Base-by-base conservation (phyloP, 495 filamentous ascomycete genomes). In the Trypethelium eluteriae region DNA sequence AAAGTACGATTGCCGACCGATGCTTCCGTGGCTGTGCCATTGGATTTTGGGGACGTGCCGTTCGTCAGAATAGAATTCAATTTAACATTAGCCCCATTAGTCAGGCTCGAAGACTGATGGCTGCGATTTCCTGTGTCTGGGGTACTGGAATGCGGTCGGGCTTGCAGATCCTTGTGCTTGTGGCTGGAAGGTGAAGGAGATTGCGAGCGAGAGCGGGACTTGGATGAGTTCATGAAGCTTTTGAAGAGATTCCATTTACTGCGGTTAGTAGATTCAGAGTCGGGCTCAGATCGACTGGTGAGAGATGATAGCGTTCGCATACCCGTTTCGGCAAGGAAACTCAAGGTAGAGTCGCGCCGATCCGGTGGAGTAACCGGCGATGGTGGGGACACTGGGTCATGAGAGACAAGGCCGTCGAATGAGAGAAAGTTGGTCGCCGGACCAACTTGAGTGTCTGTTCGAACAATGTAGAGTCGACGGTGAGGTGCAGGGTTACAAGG, bases 401-500 rank as follows among this genome's bases (percentile, higher is more conserved):
- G 76, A 35, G 80, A 77, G 16, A 86, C 73, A 35, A 88, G 78
- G 25, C 84, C 81, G 69, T 90, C 87, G 69, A 89, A 89, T 0
- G 86, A 85, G 18, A 88, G 80, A 62, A 89, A 89, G 32, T 85
- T 75, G 68, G 75, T 81, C 5, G 79, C 76, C 18, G 73, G 67
- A 39, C 47, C 70, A 63, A 64, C 71, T 64, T 85, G 84, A 62
- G 86, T 78, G 73, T 98, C 94, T 69, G 89, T 94, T 64, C 92
- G 86, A 63, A 97, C 90, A 71, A 98, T 98, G 64, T 96, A 83
- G 64, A 98, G 89, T 64, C 92, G 83, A 62, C 94, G 89, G 49
- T 90, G 88, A n/a, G 95, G 94, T 2, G 92, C 92, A 3, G 94
- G 94, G 69, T 88, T 88, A 62, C 88, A 93, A 39, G 94, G 90